A percentile compares a stretch with the other conserved stretches of the same genome.
Evolutionary conservation across 139 green algal genomes (phyloP).

Genomic region (Closterium sp.): DNA sequence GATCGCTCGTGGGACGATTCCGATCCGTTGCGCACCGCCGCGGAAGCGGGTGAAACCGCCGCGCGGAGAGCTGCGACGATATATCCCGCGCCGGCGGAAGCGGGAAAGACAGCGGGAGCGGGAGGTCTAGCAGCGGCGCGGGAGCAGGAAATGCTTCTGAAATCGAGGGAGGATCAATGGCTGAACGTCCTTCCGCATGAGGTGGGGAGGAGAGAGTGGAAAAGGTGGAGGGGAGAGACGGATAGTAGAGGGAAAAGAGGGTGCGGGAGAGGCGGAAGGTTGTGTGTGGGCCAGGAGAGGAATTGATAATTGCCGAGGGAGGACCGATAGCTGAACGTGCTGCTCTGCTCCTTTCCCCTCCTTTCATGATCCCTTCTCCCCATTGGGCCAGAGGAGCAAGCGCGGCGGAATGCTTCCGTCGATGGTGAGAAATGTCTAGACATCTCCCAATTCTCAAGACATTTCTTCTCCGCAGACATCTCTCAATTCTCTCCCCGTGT

Average conservation of each 20-base stretch:
- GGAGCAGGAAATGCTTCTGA: neutral
- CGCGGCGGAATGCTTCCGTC: neutral
- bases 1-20: neutral
- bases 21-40: neutral
- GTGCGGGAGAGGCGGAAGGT: neutral
- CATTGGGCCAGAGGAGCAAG: neutral
- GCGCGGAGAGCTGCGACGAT: neutral
- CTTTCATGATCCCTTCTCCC: neutral
- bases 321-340: neutral
- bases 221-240: neutral
- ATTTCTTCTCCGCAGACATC: too few species aligned
- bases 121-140: neutral
- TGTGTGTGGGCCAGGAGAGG: neutral
- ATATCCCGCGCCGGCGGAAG: neutral
- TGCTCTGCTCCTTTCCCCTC: neutral
- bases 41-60: neutral
- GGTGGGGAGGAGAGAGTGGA: neutral
- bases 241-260: neutral
- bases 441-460: too few species aligned
- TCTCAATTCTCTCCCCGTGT: too few species aligned
- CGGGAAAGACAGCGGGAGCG: neutral
- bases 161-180: neutral
- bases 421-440: too few species aligned
- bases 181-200: neutral
- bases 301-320: neutral